Evolutionary conservation across 352 stramenopile species (phyloP), one percentile per base, ranked within the genome.

Genomic region (Phytopythium kandeliae): DNA sequence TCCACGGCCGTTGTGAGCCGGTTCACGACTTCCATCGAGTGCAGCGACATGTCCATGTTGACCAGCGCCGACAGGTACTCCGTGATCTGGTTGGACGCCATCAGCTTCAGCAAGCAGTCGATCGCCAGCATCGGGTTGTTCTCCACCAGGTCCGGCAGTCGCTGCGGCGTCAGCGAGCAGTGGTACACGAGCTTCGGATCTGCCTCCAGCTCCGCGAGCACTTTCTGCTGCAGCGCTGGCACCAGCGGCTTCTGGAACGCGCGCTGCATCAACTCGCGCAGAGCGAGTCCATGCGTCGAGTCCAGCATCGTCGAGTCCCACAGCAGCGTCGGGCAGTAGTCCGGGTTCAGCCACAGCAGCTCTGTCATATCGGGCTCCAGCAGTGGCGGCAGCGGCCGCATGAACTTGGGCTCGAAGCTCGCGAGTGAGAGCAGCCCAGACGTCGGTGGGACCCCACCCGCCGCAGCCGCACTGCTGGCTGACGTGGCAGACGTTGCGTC

Each of bases 1-100:
- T 96, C 78, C 40, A 96, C 87, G n/a, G 79, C 79, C 31, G 89
- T 97, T 22, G 89, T 97, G 42, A 97, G 57, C 31, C 89, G 85
- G 68, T 97, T 97, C 71, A 97, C 91, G 22, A 97, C 91, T 67
- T 99, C 96, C 96, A 99, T 99, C 53, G 87, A 98, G 67, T 99
- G 96, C 17, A 99, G 79, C 31, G 86, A 98, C 95, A 99, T 98
- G 61, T 99, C 96, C 96, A 99, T 99, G 55, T 97, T 96, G 54
- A 98, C 96, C 41, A 99, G 80, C 25, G 91, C 94, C 48, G 85
- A 97, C 40, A 99, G 75, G 75, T 98, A 99, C 71, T 98, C 92
- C 54, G 95, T 98, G 65, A 93, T 93, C 63, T 91, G 78, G 67
- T 94, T 90, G 46, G 80, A 93, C 30, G 78, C 85, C 80, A 94